Evolutionary conservation across 495 filamentous ascomycete genomes (phyloP), one percentile per base, ranked within the genome.

Genomic region (Aeminium ludgeri): DNA sequence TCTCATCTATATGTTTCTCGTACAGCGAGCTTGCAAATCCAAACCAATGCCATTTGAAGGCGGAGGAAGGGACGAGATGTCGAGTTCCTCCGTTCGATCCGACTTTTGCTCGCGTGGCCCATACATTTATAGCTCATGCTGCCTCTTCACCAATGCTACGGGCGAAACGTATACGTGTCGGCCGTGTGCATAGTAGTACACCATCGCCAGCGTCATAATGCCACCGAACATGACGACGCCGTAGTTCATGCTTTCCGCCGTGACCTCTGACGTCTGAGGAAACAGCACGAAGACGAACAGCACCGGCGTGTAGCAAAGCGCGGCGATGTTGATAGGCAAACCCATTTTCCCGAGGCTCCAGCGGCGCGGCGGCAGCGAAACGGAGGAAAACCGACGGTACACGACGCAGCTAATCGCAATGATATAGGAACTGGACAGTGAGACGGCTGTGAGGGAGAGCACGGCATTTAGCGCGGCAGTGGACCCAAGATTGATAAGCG

Each of bases 211-310:
- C 6, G 18, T 10, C 15, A 45, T 29, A 3, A 45, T 17, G 6
- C 29, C 34, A 25, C 40, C 43, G 20, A 19, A 41, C 11, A 41
- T 34, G 28, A 34, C 29, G 15, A 41, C 20, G 8, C 11, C 30
- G 28, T 30, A 41, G 28, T 41, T 41, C 39, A 41, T 41, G 20
- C 12, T 18, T 16, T 7, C 15, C 8, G 17, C 8, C 15, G 33
- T 35, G 8, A 15, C 8, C 11, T 32, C 17, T 12, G 39, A 5
- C 17, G 34, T 18, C 16, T 19, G 34, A 10, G 54, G 52, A 41
- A 52, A 57, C 34, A 57, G 52, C 8, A 35, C 13, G 13, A 52
- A 48, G 5, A 57, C 31, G 38, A 55, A 45, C 4, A 46, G 39
- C 20, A 50, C n/a, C 6, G 31, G 12, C 8, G 50, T 38, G 36